Evolutionary conservation across 768 basidiomycete species (phyloP), one percentile per base, ranked within the genome.

Genomic region (Podaxis pistillaris): DNA sequence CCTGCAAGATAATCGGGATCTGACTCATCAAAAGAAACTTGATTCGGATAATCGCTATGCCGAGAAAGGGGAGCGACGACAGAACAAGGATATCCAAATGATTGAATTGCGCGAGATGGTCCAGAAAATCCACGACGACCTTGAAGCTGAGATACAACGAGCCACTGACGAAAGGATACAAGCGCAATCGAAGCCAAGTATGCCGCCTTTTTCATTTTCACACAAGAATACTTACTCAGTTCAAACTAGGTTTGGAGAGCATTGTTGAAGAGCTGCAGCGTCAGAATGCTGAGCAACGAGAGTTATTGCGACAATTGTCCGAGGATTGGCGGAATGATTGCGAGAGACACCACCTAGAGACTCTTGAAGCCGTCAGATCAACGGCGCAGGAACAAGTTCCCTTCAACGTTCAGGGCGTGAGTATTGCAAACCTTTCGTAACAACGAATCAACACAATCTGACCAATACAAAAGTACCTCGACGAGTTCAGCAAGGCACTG

Each of bases 401-500:
- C 13, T 94, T 89, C 79, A 94, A 94, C 66, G 87, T 94, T 12
- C 87, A 91, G 80, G 84, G 85, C 28, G 92, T 93, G 76, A 56
- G 88, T 76, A 33, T n/a, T 4, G 38, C 22, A 54, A 56, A 49
- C 33, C 17, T 37, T 8, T 46, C 7, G 4, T 2, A 2, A 13
- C 54, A 37, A 6, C 17, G 33, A 24, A n/a, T 15, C 13, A 19
- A 33, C 8, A 44, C 44, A 8, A 5, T 26, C 26, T 63, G 19
- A 38, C 59, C 5, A 44, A 67, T 64, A 9, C 22, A 65, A 17
- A 50, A 92, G 89, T 94, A 94, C 71, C 81, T 94, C 13, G 89
- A 94, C 64, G 91, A 94, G 61, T 94, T 94, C 75, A 93, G 91
- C 73, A 90, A 87, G 71, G 88, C 93, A 1, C 75, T 94, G 51